Base-by-base conservation (phyloP, 2,329 filamentous ascomycete genomes). In the Kalmusia sp. region DNA sequence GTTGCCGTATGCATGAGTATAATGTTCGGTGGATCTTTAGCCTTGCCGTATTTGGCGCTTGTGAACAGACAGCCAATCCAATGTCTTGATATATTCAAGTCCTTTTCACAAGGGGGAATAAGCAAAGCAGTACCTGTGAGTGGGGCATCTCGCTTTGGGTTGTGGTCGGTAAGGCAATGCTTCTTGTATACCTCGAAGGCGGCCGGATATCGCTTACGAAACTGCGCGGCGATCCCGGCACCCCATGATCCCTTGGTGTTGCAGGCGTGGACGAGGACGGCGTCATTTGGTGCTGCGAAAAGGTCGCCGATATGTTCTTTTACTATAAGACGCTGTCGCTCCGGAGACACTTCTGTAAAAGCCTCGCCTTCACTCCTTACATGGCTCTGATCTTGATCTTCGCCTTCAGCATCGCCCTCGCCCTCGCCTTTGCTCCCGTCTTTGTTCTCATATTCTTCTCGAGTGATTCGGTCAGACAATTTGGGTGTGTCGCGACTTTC, bases 41-140 rank as follows among this genome's bases (percentile, higher is more conserved):
- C 65, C 35, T 67, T 72, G 0, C 84, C 84, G 52, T 78, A 82
- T 2, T 70, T 69, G 2, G 69, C 64, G 2, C 82, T 84, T 0
- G 84, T 87, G 57, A 87, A 87, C 0, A 87, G 67, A 57, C 84
- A 87, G 0, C 82, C 80, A 22, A 87, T 78, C 78, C 81, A 87
- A 50, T 84, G 82, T 11, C 69, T 67, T 19, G 44, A 49, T 4
- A 50, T 60, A 1, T 67, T 72, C 4, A 56, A 68, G 28, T 77
- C 72, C 4, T 54, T 59, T 15, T 77, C 63, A 28, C 77, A 75
- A 0, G 83, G 83, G 3, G 80, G 76, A 22, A 87, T 86, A 2
- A 87, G 68, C 1, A 84, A 73, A 2, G 80, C 76, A 0, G 79
- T 83, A 1, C 82, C 83, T 0, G 72, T 64, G 1, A 72, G 66